Conservation (phyloP, 805 yeast genomes). For the Zygosaccharomyces pseudorouxii region DNA sequence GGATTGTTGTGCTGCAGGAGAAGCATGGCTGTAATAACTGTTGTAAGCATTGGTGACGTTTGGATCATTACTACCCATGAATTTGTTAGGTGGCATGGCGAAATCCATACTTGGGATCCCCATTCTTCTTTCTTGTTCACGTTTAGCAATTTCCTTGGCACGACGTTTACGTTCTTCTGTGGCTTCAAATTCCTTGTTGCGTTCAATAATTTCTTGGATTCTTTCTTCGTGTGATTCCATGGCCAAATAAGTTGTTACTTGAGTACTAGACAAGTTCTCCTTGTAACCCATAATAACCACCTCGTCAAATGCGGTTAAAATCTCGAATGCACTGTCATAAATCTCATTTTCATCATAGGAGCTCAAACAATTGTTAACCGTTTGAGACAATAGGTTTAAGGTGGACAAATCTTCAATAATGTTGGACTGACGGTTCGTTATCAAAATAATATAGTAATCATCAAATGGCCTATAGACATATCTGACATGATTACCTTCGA, state of each 20-base stretch:
- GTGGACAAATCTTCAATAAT: conserved; percentile 94
- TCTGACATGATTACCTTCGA: conserved; percentile 87
- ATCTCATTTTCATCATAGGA: conserved; percentile 77
- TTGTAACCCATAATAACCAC: conserved; percentile 84
- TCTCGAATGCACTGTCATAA: conserved; percentile 78
- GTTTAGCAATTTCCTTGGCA: conserved; percentile 84
- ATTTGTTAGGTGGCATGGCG: conserved; percentile 20
- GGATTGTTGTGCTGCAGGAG: conserved; percentile 38
- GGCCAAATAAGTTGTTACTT: conserved; percentile 83
- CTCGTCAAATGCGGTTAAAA: conserved; percentile 90
- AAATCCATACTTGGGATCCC: conserved; percentile 34
- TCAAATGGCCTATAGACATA: conserved; percentile 95
- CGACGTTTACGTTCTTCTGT: conserved; percentile 94
- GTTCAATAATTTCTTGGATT: conserved; percentile 95
- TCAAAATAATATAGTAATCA: conserved; percentile 82
- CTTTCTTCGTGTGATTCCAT: conserved; percentile 99
- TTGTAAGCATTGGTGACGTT: conserved; percentile 37
- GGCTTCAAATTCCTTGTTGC: conserved; percentile 95
- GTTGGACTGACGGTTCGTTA: conserved; percentile 87
- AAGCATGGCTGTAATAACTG: conserved; percentile 36
- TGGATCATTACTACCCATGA: conserved; percentile 31
- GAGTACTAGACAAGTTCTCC: conserved; percentile 76
- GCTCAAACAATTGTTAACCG: conserved; percentile 69
- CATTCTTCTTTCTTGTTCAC: conserved; percentile 45
- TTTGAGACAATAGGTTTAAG: conserved; percentile 75